Conservation (phyloP, 2,329 filamentous ascomycete genomes). For the Cadophora luteo-olivacea region DNA sequence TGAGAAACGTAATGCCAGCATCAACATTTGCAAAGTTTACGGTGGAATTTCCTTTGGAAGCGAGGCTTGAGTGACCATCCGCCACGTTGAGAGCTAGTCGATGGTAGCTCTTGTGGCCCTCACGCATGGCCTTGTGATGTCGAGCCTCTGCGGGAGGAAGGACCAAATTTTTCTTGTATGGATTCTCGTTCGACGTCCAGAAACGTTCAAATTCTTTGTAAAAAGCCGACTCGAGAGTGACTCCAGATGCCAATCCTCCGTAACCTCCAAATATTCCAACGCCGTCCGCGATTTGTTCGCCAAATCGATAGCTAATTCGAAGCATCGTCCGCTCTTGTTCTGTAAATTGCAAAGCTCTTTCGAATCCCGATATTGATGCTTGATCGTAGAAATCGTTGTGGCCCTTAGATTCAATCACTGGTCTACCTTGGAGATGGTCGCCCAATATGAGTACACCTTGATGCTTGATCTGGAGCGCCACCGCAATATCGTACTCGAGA, state of each 20-base stretch:
- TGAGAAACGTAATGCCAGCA: neutral
- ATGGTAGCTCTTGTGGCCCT: slow-evolving; percentile 3
- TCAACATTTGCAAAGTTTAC: neutral
- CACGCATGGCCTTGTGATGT: neutral
- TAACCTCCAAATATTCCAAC: slow-evolving; percentile 10
- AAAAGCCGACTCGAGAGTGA: neutral
- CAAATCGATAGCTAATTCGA: neutral
- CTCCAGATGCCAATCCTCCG: neutral
- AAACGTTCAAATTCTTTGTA: neutral
- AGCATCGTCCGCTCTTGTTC: neutral
- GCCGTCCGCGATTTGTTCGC: no score
- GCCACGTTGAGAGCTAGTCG: neutral
- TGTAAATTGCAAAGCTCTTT: neutral
- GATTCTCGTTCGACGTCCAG: neutral
- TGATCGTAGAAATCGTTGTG: slow-evolving; percentile 1
- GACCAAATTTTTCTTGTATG: neutral
- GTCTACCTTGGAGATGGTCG: no score
- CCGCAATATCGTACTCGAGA: no score
- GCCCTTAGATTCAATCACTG: neutral
- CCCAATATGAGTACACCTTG: neutral
- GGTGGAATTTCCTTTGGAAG: neutral
- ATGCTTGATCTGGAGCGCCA: no score
- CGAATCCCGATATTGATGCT: neutral
- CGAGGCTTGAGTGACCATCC: neutral
- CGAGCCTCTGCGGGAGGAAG: neutral